Evolutionary conservation across 371 early-diverging fungal genomes (phyloP).

Genomic region (Dichotomocladium elegans): DNA sequence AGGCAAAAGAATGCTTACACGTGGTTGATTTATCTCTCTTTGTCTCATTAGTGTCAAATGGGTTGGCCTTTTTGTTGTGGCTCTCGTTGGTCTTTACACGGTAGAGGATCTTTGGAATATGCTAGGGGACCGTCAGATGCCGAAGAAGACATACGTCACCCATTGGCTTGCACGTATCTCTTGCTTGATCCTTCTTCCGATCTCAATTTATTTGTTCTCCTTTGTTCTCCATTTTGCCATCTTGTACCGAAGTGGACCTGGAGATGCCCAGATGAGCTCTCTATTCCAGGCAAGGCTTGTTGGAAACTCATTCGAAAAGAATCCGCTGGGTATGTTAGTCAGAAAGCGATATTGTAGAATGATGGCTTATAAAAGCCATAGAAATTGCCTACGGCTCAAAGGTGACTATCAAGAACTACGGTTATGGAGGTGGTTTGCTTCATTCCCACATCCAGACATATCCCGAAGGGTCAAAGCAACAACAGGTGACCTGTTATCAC

Average conservation of each 20-base stretch:
- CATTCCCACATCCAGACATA: slow-evolving; percentile 97
- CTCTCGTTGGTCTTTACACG: slow-evolving; percentile 94
- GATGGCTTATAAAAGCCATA: slow-evolving; percentile 19
- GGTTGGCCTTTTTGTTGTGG: slow-evolving; percentile 97
- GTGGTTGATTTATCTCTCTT: too few species aligned
- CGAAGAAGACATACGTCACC: slow-evolving; percentile 63
- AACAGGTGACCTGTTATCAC: slow-evolving; percentile 98
- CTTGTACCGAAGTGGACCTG: slow-evolving; percentile 84
- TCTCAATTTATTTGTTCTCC: slow-evolving; percentile 82
- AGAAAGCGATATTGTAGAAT: not conserved
- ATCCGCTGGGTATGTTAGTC: slow-evolving; percentile 72
- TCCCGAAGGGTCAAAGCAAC: slow-evolving; percentile 92
- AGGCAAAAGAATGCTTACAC: not conserved
- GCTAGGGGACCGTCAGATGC: slow-evolving; percentile 80
- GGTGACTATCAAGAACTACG: slow-evolving; percentile 87
- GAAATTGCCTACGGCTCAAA: slow-evolving; percentile 94
- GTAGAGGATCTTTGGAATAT: slow-evolving; percentile 93
- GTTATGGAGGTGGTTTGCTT: slow-evolving; percentile 92
- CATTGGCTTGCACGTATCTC: slow-evolving; percentile 81
- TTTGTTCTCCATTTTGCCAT: slow-evolving; percentile 94
- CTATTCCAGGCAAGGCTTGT: slow-evolving; percentile 94
- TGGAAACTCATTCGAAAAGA: slow-evolving; percentile 76
- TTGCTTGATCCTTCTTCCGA: slow-evolving; percentile 86
- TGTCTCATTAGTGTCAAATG: slow-evolving; percentile 87
- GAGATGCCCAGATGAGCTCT: slow-evolving; percentile 98